Base-by-base conservation (phyloP, 176 grass and related monocot species). In the Puccinellia tenuiflora region DNA sequence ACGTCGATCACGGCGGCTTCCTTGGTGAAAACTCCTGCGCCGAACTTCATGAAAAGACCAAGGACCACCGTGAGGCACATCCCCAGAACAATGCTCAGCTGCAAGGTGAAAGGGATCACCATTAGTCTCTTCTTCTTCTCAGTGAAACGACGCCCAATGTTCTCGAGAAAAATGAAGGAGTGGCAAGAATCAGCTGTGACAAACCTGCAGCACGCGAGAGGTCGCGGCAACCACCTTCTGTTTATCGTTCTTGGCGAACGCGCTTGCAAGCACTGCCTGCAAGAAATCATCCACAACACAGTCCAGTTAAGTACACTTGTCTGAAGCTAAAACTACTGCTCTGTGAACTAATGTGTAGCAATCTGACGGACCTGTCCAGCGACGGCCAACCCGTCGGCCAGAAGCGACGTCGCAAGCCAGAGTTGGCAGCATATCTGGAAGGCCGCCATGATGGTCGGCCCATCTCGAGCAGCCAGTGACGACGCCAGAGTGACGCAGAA, bases 381-480 rank as follows among this genome's bases (percentile, higher is more conserved):
- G 7, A 99, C 96, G 71, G 97, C 97, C 63, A 99, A 43, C 57
- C 97, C 97, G 24, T 99, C 97, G 5, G 97, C 93, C 20, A 99
- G 97, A 78, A 99, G 97, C 28, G 97, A 99, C 4, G 93, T 94
- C 6, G 97, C 87, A 1, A 99, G 83, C 97, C 97, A 99, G 85
- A 99, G 87, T 56, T 99, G 97, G 43, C 92, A 90, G 81, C 93
- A 96, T 35, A 99, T 92, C 72, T 99, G 97, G 82, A 99, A 99
- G 42, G 87, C 97, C 29, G 93, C 97, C 97, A 99, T 99, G 62
- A 78, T 68, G 20, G 83, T 92, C 5, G 97, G 50, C 17, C 97
- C 97, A 48, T 90, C 72, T 30, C 84, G 93, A 67, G 97, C 97
- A 28, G 97, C 97, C 84, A 99, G 81, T 0, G 97, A 99, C 50